These are phyloP conservation scores for Botrytis tulipae DNA, from an alignment of 2,329 filamentous ascomycete species.

Conservation along the genomic window DNA sequence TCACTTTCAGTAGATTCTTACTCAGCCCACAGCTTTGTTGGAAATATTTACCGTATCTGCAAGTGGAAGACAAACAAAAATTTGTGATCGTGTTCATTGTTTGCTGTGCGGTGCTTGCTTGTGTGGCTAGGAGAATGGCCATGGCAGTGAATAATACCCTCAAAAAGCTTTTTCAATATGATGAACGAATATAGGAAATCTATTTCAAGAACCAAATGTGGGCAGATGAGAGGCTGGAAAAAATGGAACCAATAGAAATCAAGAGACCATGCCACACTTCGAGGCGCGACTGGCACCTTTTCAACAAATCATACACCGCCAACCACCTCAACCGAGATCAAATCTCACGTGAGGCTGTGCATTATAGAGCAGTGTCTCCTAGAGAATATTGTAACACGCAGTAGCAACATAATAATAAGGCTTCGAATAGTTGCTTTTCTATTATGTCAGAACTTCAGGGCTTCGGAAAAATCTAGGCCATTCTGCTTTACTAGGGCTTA, in stretches of 20 bases:
- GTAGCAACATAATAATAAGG: background rate
- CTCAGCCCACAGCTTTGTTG: background rate
- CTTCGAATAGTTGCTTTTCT: background rate
- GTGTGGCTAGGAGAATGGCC: background rate
- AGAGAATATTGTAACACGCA: too few relatives aligned
- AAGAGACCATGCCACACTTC: background rate
- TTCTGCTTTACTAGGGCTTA: background rate
- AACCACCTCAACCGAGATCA: background rate
- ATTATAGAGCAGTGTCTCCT: background rate
- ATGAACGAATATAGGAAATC: background rate
- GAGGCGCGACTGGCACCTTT: conserved; percentile 1
- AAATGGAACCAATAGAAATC: background rate
- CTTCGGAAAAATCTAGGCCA: too few relatives aligned
- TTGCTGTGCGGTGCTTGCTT: background rate
- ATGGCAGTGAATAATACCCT: background rate
- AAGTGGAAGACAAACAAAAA: background rate
- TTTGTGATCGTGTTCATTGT: background rate
- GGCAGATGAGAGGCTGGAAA: background rate
- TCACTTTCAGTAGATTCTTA: background rate
- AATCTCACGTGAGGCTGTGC: background rate
- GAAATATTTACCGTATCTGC: background rate
- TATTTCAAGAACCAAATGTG: background rate
- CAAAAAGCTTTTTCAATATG: background rate
- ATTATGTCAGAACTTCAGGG: background rate
- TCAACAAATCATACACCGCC: background rate